Evolutionary conservation across 306 rosid species (phyloP).

Genomic region (Neltuma alba): DNA sequence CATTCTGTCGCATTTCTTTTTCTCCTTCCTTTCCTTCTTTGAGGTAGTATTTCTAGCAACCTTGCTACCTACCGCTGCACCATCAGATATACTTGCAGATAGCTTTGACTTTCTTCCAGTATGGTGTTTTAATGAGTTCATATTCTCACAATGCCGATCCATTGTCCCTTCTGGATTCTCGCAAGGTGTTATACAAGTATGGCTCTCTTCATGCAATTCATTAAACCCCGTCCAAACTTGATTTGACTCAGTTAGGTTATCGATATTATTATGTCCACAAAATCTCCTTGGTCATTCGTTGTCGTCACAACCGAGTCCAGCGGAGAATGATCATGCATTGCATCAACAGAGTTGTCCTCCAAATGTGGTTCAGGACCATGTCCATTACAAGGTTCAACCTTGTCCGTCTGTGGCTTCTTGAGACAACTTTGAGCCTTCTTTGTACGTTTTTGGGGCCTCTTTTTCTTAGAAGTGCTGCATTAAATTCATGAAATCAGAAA

Average conservation of each 20-base stretch:
- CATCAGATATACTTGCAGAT: conserved; percentile 23
- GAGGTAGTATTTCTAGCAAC: conserved; percentile 9
- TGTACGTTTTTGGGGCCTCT: conserved; percentile 38
- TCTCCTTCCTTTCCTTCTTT: conserved; percentile 22
- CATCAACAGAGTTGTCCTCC: conserved; percentile 2
- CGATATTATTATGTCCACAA: not conserved
- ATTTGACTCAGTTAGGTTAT: not conserved
- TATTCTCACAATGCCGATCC: conserved; percentile 8
- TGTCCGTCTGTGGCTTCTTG: conserved; percentile 19
- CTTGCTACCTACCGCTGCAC: conserved; percentile 19
- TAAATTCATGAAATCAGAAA: conserved; percentile 29
- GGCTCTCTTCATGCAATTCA: conserved; percentile 24
- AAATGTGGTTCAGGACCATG: conserved; percentile 19
- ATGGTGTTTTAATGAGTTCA: conserved; percentile 15
- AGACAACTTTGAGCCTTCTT: conserved; percentile 34
- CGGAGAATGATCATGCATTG: not conserved
- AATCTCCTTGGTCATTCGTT: conserved; percentile 5
- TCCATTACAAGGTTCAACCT: conserved; percentile 25
- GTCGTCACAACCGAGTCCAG: not conserved
- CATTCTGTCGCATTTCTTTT: conserved; percentile 21
- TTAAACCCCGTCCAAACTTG: not conserved
- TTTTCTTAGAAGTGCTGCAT: conserved; percentile 58
- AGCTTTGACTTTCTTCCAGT: conserved; percentile 31
- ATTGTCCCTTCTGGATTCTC: conserved; percentile 18
- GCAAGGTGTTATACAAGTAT: conserved; percentile 7